Percentiles rank a stretch among this genome's conserved stretches.
Conservation (phyloP, 176 grass and related monocot species). For the Guadua angustifolia region DNA sequence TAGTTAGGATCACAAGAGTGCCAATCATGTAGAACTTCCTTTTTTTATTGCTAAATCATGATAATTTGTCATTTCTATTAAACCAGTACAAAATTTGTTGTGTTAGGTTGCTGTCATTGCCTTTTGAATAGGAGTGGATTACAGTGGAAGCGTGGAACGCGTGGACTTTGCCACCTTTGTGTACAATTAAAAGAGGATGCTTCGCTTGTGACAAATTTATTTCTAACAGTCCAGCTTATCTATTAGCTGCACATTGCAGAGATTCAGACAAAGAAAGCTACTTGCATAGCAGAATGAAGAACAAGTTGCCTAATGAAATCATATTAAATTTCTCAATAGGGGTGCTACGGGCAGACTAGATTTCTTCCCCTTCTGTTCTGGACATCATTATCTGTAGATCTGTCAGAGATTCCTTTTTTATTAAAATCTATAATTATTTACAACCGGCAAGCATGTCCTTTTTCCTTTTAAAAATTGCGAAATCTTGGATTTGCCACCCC, state of each 20-base stretch:
- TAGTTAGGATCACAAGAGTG: not conserved
- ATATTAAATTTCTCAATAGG: conserved; percentile 11
- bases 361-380: not conserved
- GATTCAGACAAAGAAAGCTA: conserved; percentile 1
- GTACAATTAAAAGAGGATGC: not conserved
- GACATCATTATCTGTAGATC: not conserved
- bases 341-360: not conserved
- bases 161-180: not conserved
- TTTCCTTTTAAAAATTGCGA: not conserved
- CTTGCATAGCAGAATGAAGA: not conserved
- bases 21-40: not conserved
- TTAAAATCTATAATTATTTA: not conserved
- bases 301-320: not conserved
- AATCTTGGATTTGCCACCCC: too few relatives aligned
- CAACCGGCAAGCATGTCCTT: not conserved
- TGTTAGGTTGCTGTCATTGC: conserved; percentile 1
- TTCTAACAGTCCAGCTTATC: not conserved
- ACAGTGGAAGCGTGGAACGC: not conserved
- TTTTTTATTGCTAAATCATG: not conserved
- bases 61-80: not conserved
- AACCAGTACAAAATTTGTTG: not conserved
- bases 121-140: not conserved
- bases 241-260: not conserved
- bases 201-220: not conserved
- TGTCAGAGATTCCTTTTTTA: not conserved